Conservation (phyloP, 225 moss, liverwort and hornwort genomes). For the Sphagnum contortum region DNA sequence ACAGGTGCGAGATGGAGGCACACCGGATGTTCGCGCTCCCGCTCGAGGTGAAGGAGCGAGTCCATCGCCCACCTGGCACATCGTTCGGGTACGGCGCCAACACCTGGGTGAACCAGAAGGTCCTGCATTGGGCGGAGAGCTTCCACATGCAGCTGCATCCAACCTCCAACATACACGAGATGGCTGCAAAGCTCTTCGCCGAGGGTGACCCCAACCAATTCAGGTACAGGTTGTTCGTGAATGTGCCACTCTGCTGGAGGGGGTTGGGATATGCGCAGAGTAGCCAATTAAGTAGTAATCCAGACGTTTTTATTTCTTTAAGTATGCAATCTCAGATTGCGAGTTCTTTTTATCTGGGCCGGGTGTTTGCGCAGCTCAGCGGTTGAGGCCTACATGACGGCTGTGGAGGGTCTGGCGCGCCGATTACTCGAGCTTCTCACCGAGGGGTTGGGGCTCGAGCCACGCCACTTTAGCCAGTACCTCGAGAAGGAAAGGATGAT, state of each 20-base stretch:
- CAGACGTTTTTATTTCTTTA: too few relatives aligned
- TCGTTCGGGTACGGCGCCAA: constrained; percentile 54
- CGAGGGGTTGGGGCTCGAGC: constrained; percentile 41
- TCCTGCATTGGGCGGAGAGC: constrained; percentile 58
- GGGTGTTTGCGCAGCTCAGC: constrained; percentile 20
- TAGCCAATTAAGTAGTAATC: too few relatives aligned
- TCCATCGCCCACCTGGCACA: constrained; percentile 33
- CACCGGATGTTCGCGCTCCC: constrained; percentile 62
- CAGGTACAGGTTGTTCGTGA: constrained; percentile 11
- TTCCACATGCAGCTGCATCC: constrained; percentile 60
- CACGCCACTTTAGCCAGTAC: constrained; percentile 38
- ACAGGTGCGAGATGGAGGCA: constrained; percentile 40
- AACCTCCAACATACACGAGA: constrained; percentile 42
- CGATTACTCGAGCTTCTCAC: constrained; percentile 41
- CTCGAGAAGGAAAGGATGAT: constrained; percentile 48
- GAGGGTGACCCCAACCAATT: constrained; percentile 34
- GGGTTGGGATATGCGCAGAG: too few relatives aligned
- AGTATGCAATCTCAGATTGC: too few relatives aligned
- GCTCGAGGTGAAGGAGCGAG: constrained; percentile 52
- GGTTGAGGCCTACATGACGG: constrained; percentile 46
- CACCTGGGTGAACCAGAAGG: constrained; percentile 48
- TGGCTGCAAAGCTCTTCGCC: constrained; percentile 34
- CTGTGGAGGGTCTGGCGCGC: constrained; percentile 33
- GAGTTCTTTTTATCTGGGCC: too few relatives aligned
- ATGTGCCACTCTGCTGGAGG: too few relatives aligned